These are phyloP conservation scores for Nemania bipapillata DNA, from an alignment of 2,329 filamentous ascomycete genomes.

Conservation along the genomic window DNA sequence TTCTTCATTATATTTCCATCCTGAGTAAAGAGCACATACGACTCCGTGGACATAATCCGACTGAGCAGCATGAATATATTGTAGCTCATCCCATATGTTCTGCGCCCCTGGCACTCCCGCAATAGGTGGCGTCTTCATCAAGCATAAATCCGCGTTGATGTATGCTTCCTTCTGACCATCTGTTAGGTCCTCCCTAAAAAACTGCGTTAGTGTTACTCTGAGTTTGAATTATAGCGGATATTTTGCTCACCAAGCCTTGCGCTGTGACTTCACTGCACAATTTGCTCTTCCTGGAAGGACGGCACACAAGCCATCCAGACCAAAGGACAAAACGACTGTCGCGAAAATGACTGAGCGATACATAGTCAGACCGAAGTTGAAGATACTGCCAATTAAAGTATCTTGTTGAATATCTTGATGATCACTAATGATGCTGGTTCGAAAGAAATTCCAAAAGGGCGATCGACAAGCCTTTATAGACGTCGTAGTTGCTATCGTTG, in stretches of 20 bases:
- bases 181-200: slow-evolving; percentile 36
- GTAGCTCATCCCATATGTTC: slow-evolving; percentile 52
- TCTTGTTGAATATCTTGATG: background rate
- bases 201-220: background rate
- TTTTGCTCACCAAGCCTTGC: slow-evolving; percentile 23
- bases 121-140: slow-evolving; percentile 47
- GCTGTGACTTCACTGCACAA: slow-evolving; percentile 18
- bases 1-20: no score
- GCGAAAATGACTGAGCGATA: background rate
- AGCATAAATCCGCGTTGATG: slow-evolving; percentile 50
- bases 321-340: background rate
- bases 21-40: no score
- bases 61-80: slow-evolving; percentile 50
- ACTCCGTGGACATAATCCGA: slow-evolving; percentile 49
- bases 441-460: background rate
- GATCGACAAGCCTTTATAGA: background rate
- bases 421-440: background rate
- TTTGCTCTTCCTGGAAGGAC: background rate
- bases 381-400: background rate
- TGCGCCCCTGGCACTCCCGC: slow-evolving; percentile 45
- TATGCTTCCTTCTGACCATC: slow-evolving; percentile 47
- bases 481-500: background rate
- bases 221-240: background rate
- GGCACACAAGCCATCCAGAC: background rate
- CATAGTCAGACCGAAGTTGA: background rate